phyloP scores from a whole-genome alignment of 169 alveolate species.

The Plasmodium sp. region DNA sequence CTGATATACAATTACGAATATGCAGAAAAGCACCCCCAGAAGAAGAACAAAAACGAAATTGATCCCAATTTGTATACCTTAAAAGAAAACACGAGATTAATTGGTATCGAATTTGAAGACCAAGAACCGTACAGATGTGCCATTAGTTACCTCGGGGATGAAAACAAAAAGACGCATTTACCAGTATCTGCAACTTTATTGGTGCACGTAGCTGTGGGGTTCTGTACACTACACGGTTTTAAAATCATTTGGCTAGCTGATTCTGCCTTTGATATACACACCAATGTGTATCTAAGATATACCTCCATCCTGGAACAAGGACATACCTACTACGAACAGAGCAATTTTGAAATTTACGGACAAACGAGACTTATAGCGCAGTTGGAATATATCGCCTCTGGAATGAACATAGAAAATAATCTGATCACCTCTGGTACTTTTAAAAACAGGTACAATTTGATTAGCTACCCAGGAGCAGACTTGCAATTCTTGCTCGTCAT shows the following conservation, averaged over 20 bases:
- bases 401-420: conserved; percentile 63
- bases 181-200: conserved; percentile 73
- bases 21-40: not conserved
- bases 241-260: conserved; percentile 80
- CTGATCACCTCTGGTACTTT: conserved; percentile 29
- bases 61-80: conserved; percentile 27
- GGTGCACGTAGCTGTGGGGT: conserved; percentile 76
- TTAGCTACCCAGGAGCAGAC: conserved; percentile 64
- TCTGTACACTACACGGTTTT: conserved; percentile 78
- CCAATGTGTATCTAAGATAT: conserved; percentile 75
- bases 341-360: conserved; percentile 77
- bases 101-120: conserved; percentile 82
- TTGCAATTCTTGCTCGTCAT: conserved; percentile 41
- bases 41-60: not conserved
- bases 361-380: conserved; percentile 73
- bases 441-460: conserved; percentile 50
- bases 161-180: conserved; percentile 47
- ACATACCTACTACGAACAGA: conserved; percentile 76
- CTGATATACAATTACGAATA: conserved; percentile 26
- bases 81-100: conserved; percentile 69
- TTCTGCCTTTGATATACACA: conserved; percentile 78
- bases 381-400: conserved; percentile 76
- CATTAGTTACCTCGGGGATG: conserved; percentile 80
- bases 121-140: conserved; percentile 81
- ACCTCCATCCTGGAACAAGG: conserved; percentile 77